Evolutionary conservation across 495 filamentous ascomycete species (phyloP), one percentile per base, ranked within the genome.

Genomic region (Penicillium lagena): DNA sequence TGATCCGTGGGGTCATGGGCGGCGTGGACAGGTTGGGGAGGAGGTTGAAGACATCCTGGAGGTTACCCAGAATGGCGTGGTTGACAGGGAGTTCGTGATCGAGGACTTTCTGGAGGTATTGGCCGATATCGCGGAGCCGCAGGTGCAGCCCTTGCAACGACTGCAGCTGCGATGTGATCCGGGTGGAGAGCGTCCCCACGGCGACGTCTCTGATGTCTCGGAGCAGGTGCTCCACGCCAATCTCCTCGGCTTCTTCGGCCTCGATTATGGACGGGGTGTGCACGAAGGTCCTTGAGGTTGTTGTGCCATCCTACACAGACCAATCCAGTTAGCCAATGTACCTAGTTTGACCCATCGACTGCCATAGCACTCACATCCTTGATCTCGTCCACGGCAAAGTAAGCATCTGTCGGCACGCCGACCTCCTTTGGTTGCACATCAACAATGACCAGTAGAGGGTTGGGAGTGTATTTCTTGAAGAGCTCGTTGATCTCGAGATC

Each of bases 401-500:
- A 98, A 14, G 93, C 94, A 73, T 98, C 93, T 44, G 93, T 98
- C 17, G 93, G 93, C 33, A 98, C 94, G 46, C 94, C 94, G 35
- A 95, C 85, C 66, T 96, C 93, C 74, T 96, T 97, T 11, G 93
- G 94, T 64, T 97, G 90, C 47, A 97, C 94, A 63, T 98, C 94
- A 51, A 98, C 90, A 66, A 98, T 98, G 66, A 96, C 90, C 42
- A 97, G 76, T 59, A 98, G 71, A 15, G 93, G 93, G 59, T 97
- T 94, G 6, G 93, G 87, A 17, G 91, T 96, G 77, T 98, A 97
- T 77, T 91, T 77, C 73, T 98, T 98, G 81, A 98, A 96, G 40
- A 98, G 81, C 69, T 98, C 93, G 72, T 98, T 98, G 81, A 98
- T 96, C 73, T 97, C 90, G 55, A 97, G 77, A 78, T 98, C 93